Evolutionary conservation across 179 eudicot genomes (phyloP).

Genomic region (Gypsophila paniculata): DNA sequence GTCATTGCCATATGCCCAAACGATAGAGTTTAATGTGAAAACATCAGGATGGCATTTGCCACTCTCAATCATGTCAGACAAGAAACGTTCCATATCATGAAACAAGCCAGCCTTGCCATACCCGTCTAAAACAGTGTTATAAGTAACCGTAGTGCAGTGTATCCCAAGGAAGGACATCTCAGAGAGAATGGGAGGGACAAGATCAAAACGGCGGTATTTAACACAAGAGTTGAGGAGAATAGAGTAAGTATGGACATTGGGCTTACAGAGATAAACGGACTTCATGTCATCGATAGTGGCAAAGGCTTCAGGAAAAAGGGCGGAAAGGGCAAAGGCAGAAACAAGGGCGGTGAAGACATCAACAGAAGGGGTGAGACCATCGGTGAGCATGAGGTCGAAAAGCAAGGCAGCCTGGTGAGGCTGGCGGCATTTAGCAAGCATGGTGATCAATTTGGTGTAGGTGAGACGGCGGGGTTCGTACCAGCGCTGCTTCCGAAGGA

Average conservation of each 20-base stretch:
- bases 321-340: conserved; percentile 61
- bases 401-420: conserved; percentile 66
- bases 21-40: conserved; percentile 70
- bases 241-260: conserved; percentile 76
- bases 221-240: conserved; percentile 60
- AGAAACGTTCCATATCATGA: conserved; percentile 57
- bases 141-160: conserved; percentile 54
- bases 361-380: conserved; percentile 70
- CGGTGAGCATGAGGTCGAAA: conserved; percentile 60
- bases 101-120: conserved; percentile 75
- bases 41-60: conserved; percentile 68
- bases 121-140: conserved; percentile 82
- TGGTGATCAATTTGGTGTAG: conserved; percentile 67
- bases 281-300: conserved; percentile 58
- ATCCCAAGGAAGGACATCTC: conserved; percentile 73
- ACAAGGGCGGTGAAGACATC: conserved; percentile 78
- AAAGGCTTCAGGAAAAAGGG: conserved; percentile 66
- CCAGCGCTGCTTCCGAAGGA: conserved; percentile 92
- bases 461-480: conserved; percentile 70
- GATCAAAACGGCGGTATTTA: conserved; percentile 53
- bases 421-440: conserved; percentile 86
- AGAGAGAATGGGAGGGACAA: conserved; percentile 40
- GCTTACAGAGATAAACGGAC: conserved; percentile 59
- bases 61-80: conserved; percentile 64
- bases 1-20: conserved; percentile 68